A percentile compares a stretch with the other conserved stretches of the same genome.
Evolutionary conservation across 179 eudicot species (phyloP).

Genomic region (Pouteria campechiana): DNA sequence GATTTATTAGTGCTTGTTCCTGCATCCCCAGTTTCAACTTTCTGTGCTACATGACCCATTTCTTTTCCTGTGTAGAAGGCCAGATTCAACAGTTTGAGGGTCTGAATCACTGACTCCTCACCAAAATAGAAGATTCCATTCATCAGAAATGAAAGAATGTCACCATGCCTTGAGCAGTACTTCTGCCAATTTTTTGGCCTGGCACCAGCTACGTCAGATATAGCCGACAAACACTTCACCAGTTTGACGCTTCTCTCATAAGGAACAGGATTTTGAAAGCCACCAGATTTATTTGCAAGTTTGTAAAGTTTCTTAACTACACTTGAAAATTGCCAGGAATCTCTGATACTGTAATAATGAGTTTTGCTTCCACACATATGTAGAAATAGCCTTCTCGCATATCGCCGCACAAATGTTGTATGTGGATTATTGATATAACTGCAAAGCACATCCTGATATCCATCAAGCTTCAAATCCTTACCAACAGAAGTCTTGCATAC

Average conservation of each 20-base stretch:
- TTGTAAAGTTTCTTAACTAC: constrained; percentile 90
- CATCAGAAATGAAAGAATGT: constrained; percentile 68
- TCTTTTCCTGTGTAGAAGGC: constrained; percentile 92
- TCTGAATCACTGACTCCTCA: constrained; percentile 93
- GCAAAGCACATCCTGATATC: constrained; percentile 98
- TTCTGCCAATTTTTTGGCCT: constrained; percentile 99
- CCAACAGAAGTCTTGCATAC: constrained; percentile 48
- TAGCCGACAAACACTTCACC: constrained; percentile 73
- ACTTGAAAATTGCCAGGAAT: constrained; percentile 90
- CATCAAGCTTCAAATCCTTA: constrained; percentile 93
- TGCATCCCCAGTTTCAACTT: constrained; percentile 59
- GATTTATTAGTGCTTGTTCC: constrained; percentile 51
- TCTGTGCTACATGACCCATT: constrained; percentile 39
- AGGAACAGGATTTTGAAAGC: constrained; percentile 69
- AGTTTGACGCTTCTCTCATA: constrained; percentile 98
- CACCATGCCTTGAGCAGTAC: constrained; percentile 83
- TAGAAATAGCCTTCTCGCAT: constrained; percentile 93
- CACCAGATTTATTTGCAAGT: constrained; percentile 75
- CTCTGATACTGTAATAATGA: constrained; percentile 94
- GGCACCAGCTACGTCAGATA: constrained; percentile 96
- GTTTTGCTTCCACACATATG: constrained; percentile 99
- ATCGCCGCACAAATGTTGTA: constrained; percentile 83
- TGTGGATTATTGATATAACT: constrained; percentile 91
- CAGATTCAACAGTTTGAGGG: constrained; percentile 74
- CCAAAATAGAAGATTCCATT: constrained; percentile 82